Base-by-base conservation (phyloP, 208 protist species). In the Leishmania arabica region DNA sequence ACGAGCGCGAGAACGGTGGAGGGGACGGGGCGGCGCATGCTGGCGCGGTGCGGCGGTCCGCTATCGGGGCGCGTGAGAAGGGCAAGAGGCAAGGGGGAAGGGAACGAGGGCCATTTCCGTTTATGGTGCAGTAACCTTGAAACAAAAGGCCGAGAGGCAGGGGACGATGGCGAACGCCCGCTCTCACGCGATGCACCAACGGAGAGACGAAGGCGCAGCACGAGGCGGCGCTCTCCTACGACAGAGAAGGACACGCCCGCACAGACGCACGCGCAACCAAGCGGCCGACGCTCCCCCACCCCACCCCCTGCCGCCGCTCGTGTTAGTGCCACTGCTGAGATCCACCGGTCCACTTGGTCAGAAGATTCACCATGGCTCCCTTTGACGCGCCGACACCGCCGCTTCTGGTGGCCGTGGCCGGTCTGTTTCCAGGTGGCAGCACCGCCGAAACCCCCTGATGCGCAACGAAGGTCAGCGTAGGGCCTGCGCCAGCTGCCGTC, bases 281-380 rank as follows among this genome's bases (percentile, higher is more conserved):
- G 11, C 60, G 53, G 51, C 51, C n/a, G 24, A 24, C 11, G 9
- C 42, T 56, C n/a, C 5, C 34, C 34, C 34, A 37, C 13, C 34
- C 13, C 1, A 0, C 2, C 37, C 37, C 37, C 37, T 37, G 47
- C 51, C n/a, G 24, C 40, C 11, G 9, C 42, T 56, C n/a, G 15
- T 6, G 19, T 31, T 40, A 60, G 15, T 37, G 49, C 65, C 77
- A 47, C 42, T 62, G 72, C 47, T 80, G 64, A 34, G 79, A 86
- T 3, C 68, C 71, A 42, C 71, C 77, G 4, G 56, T 62, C 87
- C 87, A 90, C 64, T 88, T 87, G 42, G 87, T 84, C n/a, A 90
- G 37, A 68, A 90, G 65, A 62, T 84, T 70, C 31, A 86, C 79
- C 73, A 88, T 70, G 42, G 75, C 75, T 0, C 69, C 64, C 24